phyloP scores from a whole-genome alignment of 176 grass and related monocot genomes.

The Musa schizocarpa region DNA sequence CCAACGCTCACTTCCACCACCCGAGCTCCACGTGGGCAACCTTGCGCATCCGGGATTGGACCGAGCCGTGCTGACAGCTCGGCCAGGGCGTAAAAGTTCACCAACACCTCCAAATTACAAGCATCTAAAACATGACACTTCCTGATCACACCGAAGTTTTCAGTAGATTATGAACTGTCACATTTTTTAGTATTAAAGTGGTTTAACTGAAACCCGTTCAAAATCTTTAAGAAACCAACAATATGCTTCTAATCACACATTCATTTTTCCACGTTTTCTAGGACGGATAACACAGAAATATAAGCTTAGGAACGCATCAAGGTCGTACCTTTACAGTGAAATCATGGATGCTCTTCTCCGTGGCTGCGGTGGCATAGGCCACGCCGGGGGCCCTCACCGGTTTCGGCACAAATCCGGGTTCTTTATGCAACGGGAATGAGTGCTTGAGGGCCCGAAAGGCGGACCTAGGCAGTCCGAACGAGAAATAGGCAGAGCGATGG shows the following conservation, averaged over 20 bases:
- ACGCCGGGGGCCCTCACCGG: conserved; percentile 39
- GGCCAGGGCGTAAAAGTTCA: no score
- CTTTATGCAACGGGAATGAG: not conserved
- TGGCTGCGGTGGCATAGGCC: conserved; percentile 65
- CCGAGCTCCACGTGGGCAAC: no score
- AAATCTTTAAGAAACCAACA: not conserved
- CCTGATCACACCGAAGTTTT: no score
- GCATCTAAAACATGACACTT: no score
- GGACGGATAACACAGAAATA: not conserved
- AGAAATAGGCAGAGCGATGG: conserved; percentile 10
- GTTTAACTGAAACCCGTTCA: no score
- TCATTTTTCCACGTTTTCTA: not conserved
- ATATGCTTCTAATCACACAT: not conserved
- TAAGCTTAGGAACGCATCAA: not conserved
- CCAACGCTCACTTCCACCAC: no score
- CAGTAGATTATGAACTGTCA: no score
- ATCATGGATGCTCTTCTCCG: conserved; percentile 77
- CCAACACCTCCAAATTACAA: no score
- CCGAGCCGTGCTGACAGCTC: no score
- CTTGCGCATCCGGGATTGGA: no score
- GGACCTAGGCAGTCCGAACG: not conserved
- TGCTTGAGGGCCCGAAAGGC: not conserved
- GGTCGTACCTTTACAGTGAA: conserved; percentile 62
- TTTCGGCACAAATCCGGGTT: conserved; percentile 7
- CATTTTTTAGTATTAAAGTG: no score